phyloP scores from a whole-genome alignment of 441 rosid species.

The Euphorbia celastroides region DNA sequence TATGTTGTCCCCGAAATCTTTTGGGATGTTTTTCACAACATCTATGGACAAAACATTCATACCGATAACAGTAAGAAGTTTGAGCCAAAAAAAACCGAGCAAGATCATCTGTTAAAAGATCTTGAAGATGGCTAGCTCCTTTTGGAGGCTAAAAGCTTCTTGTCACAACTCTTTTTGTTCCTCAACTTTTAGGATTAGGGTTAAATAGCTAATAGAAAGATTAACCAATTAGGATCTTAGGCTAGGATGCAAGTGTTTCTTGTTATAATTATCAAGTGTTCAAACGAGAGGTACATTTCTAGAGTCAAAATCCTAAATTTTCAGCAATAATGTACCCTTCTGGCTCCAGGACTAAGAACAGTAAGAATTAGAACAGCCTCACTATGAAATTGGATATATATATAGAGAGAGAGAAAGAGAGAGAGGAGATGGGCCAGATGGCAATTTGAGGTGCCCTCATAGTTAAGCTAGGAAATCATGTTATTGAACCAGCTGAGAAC shows the following conservation, averaged over 20 bases:
- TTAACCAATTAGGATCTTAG: not conserved
- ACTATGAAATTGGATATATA: too few relatives aligned
- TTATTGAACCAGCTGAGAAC: too few relatives aligned
- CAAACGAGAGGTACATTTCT: not conserved
- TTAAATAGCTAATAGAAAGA: not conserved
- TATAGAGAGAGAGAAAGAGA: too few relatives aligned
- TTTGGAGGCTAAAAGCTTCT: too few relatives aligned
- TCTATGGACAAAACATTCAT: not conserved
- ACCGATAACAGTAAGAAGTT: not conserved
- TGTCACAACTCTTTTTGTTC: not conserved
- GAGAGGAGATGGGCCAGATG: too few relatives aligned
- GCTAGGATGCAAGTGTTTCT: not conserved
- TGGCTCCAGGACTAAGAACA: too few relatives aligned
- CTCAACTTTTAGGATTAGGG: not conserved
- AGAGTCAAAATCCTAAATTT: too few relatives aligned
- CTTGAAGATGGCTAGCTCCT: not conserved
- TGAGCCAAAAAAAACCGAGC: not conserved
- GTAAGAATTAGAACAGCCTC: too few relatives aligned
- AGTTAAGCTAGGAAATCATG: too few relatives aligned
- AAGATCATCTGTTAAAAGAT: not conserved
- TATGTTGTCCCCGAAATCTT: not conserved
- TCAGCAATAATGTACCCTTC: too few relatives aligned
- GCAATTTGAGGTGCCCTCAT: too few relatives aligned
- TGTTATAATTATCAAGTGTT: not conserved
- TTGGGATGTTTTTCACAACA: not conserved